These are phyloP conservation scores for Boletus rubropictus DNA, from an alignment of 768 basidiomycete genomes.

Conservation along the genomic window DNA sequence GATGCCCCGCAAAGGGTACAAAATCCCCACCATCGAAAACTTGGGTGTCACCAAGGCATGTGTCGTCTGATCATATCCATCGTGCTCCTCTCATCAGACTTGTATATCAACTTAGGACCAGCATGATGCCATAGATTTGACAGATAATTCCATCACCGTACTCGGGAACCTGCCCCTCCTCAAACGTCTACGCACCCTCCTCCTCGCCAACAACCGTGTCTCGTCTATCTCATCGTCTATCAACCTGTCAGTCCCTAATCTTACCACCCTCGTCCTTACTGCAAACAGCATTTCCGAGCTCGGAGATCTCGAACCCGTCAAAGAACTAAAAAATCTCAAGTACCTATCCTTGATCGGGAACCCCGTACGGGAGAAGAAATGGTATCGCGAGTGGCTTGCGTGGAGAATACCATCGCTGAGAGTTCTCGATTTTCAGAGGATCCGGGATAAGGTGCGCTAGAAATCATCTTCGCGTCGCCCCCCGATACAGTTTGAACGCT, in stretches of 20 bases:
- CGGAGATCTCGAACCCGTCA: conserved; percentile 80
- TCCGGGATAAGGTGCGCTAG: conserved; percentile 84
- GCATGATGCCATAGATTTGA: conserved; percentile 90
- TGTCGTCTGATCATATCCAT: conserved; percentile 19
- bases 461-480: conserved; percentile 21
- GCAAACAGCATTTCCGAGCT: conserved; percentile 77
- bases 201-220: conserved; percentile 89
- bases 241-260: conserved; percentile 77
- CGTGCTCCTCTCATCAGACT: conserved; percentile 14
- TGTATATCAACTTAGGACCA: conserved; percentile 55
- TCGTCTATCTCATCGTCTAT: conserved; percentile 76
- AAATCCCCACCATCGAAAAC: conserved; percentile 95
- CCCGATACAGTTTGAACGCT: conserved; percentile 26
- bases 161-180: conserved; percentile 85
- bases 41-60: conserved; percentile 84
- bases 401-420: conserved; percentile 82
- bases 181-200: conserved; percentile 75
- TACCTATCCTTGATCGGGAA: conserved; percentile 76
- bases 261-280: conserved; percentile 76
- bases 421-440: conserved; percentile 92
- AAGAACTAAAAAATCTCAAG: conserved; percentile 66
- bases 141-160: conserved; percentile 80
- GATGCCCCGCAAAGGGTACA: conserved; percentile 57
- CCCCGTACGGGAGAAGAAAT: conserved; percentile 86
- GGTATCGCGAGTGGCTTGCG: conserved; percentile 95